These are phyloP conservation scores for Nannochloropsis gaditana DNA, from an alignment of 108 stramenopile species.

Conservation along the genomic window DNA sequence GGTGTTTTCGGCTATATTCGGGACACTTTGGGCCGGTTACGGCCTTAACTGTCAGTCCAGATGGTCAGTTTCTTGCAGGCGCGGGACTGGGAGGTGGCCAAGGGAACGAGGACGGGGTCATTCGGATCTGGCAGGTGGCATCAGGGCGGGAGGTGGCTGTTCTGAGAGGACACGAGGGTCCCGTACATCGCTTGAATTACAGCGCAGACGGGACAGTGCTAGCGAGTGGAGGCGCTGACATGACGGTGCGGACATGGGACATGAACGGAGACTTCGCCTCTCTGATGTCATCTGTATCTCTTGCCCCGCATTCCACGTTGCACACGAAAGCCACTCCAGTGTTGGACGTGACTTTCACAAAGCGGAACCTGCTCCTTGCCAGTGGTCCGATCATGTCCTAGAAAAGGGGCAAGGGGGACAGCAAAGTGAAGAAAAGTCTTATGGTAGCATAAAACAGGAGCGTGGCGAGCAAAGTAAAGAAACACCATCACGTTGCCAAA, in stretches of 20 bases:
- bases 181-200: constrained; percentile 21
- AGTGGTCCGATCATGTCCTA: not conserved
- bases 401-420: not conserved
- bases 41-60: constrained; percentile 33
- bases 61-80: constrained; percentile 24
- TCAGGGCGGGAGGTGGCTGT: constrained; percentile 26
- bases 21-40: constrained; percentile 52
- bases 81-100: not conserved
- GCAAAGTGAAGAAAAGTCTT: not conserved
- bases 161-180: constrained; percentile 23
- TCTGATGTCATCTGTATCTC: not conserved
- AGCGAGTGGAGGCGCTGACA: constrained; percentile 29
- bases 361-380: not conserved
- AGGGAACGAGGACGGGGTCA: constrained; percentile 23
- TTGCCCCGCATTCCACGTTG: not conserved
- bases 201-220: constrained; percentile 29
- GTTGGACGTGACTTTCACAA: not conserved
- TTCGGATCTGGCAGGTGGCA: constrained; percentile 31
- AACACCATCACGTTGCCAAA: too few relatives aligned
- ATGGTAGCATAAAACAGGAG: too few relatives aligned
- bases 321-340: not conserved
- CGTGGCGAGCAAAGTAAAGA: too few relatives aligned
- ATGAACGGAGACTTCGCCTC: not conserved
- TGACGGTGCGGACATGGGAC: constrained; percentile 34
- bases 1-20: constrained; percentile 72